These are phyloP conservation scores for Calonectria henricotiae DNA, from an alignment of 2,329 filamentous ascomycete species.

Conservation along the genomic window DNA sequence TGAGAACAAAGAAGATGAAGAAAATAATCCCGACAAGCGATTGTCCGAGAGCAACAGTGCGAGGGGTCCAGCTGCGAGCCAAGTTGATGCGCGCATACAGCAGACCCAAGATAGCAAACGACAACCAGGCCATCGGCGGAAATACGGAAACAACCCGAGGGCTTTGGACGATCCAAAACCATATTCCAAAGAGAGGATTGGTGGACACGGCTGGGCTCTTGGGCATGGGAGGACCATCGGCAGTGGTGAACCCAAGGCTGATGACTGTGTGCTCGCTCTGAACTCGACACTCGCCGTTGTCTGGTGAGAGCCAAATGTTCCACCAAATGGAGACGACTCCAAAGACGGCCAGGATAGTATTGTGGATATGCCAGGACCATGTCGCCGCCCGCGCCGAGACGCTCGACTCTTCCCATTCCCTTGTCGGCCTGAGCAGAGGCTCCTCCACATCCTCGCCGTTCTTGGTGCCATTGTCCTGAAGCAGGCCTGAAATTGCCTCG, in stretches of 20 bases:
- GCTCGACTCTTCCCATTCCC: slow-evolving; percentile 3
- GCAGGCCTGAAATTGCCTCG: slow-evolving; percentile 42
- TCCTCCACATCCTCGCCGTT: slow-evolving; percentile 50
- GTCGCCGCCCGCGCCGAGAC: slow-evolving; percentile 31
- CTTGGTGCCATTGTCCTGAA: slow-evolving; percentile 32
- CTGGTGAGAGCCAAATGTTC: slow-evolving; percentile 65
- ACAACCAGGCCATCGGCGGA: slow-evolving; percentile 65
- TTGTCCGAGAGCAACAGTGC: slow-evolving; percentile 53
- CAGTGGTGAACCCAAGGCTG: background rate
- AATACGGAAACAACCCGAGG: slow-evolving; percentile 59
- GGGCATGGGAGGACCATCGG: background rate
- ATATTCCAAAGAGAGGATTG: slow-evolving; percentile 56
- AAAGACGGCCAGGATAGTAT: slow-evolving; percentile 56
- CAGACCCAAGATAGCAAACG: slow-evolving; percentile 64
- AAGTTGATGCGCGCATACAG: slow-evolving; percentile 62
- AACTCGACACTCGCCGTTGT: slow-evolving; percentile 57
- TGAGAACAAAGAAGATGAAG: slow-evolving; percentile 60
- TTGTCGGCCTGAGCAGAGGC: slow-evolving; percentile 51
- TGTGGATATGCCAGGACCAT: slow-evolving; percentile 63
- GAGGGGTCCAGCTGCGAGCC: slow-evolving; percentile 54
- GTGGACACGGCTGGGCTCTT: slow-evolving; percentile 41
- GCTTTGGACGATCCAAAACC: slow-evolving; percentile 59
- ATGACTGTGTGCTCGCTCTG: slow-evolving; percentile 30
- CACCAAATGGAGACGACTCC: slow-evolving; percentile 62
- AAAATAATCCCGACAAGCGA: slow-evolving; percentile 53